Evolutionary conservation across 306 rosid species (phyloP), one percentile per base, ranked within the genome.

Genomic region (Hippophae gyantsensis): DNA sequence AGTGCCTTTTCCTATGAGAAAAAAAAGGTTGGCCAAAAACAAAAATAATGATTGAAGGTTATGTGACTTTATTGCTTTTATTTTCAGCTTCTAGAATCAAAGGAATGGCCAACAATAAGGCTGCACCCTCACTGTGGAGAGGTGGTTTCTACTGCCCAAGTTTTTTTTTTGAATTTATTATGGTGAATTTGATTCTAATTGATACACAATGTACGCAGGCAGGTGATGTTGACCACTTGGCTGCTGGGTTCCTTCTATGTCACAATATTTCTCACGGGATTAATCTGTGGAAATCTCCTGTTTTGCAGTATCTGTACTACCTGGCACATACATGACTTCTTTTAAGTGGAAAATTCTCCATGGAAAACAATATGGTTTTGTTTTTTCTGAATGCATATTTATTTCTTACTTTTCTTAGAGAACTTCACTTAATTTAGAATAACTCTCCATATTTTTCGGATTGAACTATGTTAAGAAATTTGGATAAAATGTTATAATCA

Each of bases 81-180:
- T 50, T 77, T 75, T 69, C 82, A 89, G 97, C 83, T 83, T 64
- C 97, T 95, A 12, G 95, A 89, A 68, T 87, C 85, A 13, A 75
- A 64, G 46, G 81, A 74, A 56, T n/a, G 70, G 72, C 58, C 65
- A 46, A 86, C 89, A 60, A 86, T 89, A 52, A 86, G 75, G 68
- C 78, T 83, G 55, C 89, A 89, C 52, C 95, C 97, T 52, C 97
- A 86, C 65, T 86, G 89, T 68, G 97, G 97, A 66, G 97, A 89
- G 95, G 97, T 89, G 52, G 48, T 79, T 54, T 54, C 69, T 43
- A 43, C 50, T 7, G 48, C 66, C 47, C 69, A 13, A 4, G 60
- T 27, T 42, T 70, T 57, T 18, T 52, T 53, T 52, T 42, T 42
- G 13, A 43, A 42, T 9, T 13, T 42, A 57, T 32, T 65, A 38